Conservation (phyloP, 352 stramenopile species). For the Elongisporangium undulatum region DNA sequence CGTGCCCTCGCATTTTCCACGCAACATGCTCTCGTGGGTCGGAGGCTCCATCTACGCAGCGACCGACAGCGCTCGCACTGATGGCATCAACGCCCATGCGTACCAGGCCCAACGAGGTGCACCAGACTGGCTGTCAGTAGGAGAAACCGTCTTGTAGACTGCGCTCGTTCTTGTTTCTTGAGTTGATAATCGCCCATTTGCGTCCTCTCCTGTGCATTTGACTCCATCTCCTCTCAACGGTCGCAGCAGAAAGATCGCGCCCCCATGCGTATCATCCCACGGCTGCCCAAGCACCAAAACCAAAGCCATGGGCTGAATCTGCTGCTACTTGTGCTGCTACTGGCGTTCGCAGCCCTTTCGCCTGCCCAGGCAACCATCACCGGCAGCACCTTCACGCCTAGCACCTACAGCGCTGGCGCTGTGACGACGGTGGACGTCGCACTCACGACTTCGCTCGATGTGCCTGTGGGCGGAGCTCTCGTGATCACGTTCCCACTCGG, state of each 20-base stretch:
- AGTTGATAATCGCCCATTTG: background rate
- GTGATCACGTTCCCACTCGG: conserved; percentile 41
- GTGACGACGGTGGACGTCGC: conserved; percentile 21
- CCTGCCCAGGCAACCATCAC: conserved; percentile 24
- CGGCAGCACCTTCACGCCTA: conserved; percentile 20
- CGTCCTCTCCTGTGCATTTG: background rate
- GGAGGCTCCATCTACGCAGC: conserved; percentile 72
- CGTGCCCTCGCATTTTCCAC: conserved; percentile 52
- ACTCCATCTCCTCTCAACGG: background rate
- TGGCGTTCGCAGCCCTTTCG: background rate
- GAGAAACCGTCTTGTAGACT: conserved; percentile 9
- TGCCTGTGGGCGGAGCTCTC: conserved; percentile 42
- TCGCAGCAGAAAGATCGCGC: background rate
- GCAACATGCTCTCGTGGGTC: conserved; percentile 74
- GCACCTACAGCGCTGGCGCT: conserved; percentile 22
- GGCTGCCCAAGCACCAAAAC: background rate
- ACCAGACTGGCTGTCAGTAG: conserved; percentile 65
- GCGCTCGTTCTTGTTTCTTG: background rate
- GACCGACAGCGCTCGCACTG: conserved; percentile 37
- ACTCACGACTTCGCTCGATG: conserved; percentile 24
- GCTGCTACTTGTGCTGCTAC: background rate
- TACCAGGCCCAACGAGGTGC: conserved; percentile 33
- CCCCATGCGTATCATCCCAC: background rate
- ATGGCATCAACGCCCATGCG: conserved; percentile 47
- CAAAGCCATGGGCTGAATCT: background rate